A percentile compares a stretch with the other conserved stretches of the same genome.
phyloP scores from a whole-genome alignment of 495 filamentous ascomycete species.

The Antarctomyces pellizariae region DNA sequence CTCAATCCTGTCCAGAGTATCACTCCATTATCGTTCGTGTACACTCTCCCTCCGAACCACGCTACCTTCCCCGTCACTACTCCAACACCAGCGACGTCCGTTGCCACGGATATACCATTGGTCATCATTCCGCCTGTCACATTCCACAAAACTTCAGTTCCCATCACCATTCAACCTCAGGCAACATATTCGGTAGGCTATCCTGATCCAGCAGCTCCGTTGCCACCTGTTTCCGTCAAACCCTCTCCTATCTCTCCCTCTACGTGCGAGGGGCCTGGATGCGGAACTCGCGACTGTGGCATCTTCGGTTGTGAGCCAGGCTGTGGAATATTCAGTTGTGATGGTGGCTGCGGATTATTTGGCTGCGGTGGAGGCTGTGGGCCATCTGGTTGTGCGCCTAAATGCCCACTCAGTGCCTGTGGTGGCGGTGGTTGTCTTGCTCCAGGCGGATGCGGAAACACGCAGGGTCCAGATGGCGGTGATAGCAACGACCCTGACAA shows the following conservation, averaged over 20 bases:
- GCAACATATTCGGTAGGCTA: too few species aligned
- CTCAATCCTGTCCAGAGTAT: conserved; percentile 3
- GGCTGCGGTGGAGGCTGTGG: conserved; percentile 1
- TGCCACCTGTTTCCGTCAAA: too few species aligned
- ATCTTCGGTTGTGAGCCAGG: neutral
- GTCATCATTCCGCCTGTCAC: too few species aligned
- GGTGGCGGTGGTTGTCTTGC: neutral
- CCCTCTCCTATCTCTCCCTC: neutral
- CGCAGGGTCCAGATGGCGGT: neutral
- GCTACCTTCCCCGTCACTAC: neutral
- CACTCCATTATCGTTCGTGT: conserved; percentile 1
- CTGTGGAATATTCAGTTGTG: neutral
- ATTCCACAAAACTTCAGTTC: too few species aligned
- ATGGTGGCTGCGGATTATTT: neutral
- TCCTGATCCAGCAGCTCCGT: too few species aligned
- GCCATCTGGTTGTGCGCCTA: neutral
- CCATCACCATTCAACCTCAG: too few species aligned
- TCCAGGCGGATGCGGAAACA: neutral
- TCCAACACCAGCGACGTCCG: too few species aligned
- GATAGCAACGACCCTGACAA: neutral
- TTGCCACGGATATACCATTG: too few species aligned
- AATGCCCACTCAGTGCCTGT: neutral
- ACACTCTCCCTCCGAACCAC: neutral
- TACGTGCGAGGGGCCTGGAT: neutral
- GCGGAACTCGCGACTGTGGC: conserved; percentile 1